Evolutionary conservation across 495 filamentous ascomycete genomes (phyloP).

Genomic region (Lasiosphaeria hispida): DNA sequence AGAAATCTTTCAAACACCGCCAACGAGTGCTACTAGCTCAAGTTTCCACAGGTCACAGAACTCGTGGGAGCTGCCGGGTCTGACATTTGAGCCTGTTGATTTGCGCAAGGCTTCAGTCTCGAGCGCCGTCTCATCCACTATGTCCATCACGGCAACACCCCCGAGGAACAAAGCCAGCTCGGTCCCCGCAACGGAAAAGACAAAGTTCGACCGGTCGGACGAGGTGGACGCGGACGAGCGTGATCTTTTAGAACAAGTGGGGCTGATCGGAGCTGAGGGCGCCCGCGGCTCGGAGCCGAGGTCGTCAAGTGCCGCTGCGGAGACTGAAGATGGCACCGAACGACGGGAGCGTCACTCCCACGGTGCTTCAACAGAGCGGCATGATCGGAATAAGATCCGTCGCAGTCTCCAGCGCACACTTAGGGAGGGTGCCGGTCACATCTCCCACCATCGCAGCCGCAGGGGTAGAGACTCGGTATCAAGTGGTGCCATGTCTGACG

Average conservation of each 20-base stretch:
- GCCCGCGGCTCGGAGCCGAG: slow-evolving; percentile 18
- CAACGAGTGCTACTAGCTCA: slow-evolving; percentile 41
- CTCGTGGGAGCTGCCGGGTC: slow-evolving; percentile 53
- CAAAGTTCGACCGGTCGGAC: slow-evolving; percentile 26
- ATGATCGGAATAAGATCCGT: slow-evolving; percentile 63
- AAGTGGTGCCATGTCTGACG: slow-evolving; percentile 59
- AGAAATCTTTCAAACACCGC: slow-evolving; percentile 48
- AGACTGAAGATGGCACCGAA: slow-evolving; percentile 32
- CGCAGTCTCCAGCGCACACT: slow-evolving; percentile 94
- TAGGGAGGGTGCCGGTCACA: slow-evolving; percentile 67
- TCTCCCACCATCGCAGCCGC: slow-evolving; percentile 65
- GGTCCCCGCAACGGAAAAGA: slow-evolving; percentile 21
- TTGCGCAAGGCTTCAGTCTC: slow-evolving; percentile 42
- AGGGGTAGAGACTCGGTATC: slow-evolving; percentile 75
- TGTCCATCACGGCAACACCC: slow-evolving; percentile 29
- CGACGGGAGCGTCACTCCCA: slow-evolving; percentile 31
- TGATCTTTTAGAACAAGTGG: slow-evolving; percentile 50
- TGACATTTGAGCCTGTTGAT: slow-evolving; percentile 36
- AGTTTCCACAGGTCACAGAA: slow-evolving; percentile 49
- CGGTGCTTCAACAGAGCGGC: slow-evolving; percentile 37
- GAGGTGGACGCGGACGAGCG: slow-evolving; percentile 50
- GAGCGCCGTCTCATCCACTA: slow-evolving; percentile 39
- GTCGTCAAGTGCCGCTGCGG: slow-evolving; percentile 20
- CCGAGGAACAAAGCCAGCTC: slow-evolving; percentile 26
- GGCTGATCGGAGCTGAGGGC: slow-evolving; percentile 37